A percentile compares a stretch with the other conserved stretches of the same genome.
phyloP scores from a whole-genome alignment of 441 rosid genomes.

The Syzygium malaccense region DNA sequence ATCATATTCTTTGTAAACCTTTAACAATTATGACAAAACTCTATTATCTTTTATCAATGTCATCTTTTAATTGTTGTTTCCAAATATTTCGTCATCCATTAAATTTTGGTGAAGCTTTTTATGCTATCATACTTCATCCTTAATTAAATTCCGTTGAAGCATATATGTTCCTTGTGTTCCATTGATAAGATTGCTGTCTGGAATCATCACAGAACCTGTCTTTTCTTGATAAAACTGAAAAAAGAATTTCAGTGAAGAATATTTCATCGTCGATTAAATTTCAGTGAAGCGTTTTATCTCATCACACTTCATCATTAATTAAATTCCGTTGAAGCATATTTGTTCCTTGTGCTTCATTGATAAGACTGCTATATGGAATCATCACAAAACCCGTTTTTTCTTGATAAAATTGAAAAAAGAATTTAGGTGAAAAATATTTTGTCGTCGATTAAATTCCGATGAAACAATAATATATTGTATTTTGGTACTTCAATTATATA shows the following conservation, averaged over 20 bases:
- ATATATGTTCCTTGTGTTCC: too few relatives aligned
- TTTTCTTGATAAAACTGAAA: too few relatives aligned
- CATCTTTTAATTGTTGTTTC: neutral
- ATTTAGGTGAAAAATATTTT: neutral
- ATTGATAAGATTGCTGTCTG: too few relatives aligned
- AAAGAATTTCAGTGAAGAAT: too few relatives aligned
- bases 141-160: too few relatives aligned
- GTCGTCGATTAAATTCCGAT: rapidly evolving
- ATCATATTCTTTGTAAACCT: rapidly evolving
- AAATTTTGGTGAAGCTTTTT: neutral
- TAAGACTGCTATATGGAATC: rapidly evolving
- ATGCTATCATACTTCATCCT: neutral
- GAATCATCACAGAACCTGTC: too few relatives aligned
- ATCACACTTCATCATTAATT: rapidly evolving
- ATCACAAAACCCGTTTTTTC: rapidly evolving
- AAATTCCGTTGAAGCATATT: neutral
- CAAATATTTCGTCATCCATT: rapidly evolving
- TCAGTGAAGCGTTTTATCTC: rapidly evolving
- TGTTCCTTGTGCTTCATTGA: neutral
- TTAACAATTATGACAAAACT: neutral
- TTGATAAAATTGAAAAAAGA: neutral
- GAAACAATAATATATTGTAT: neutral
- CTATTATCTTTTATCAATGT: neutral
- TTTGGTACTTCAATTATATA: neutral
- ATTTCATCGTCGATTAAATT: neutral